Evolutionary conservation across 2,329 filamentous ascomycete species (phyloP), one percentile per base, ranked within the genome.

Genomic region (Mariannaea sp.): DNA sequence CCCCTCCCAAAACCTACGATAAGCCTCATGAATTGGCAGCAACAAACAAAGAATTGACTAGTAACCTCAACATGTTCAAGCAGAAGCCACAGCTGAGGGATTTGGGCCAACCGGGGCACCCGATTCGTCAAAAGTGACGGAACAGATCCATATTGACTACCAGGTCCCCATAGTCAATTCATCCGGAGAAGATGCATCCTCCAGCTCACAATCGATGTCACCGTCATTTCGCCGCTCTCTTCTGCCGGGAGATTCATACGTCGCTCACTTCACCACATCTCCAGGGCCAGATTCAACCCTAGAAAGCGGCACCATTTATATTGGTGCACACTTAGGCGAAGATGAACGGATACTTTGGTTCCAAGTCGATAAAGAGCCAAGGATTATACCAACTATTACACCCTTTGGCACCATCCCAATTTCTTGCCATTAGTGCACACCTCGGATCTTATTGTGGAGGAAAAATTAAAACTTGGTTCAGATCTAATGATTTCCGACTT

Each of bases 321-420:
- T 64, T 7, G 61, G 61, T 13, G 26, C 56, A n/a, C 53, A 58
- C 32, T 44, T 51, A 2, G 58, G 44, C 3, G 51, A 60, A 17
- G 58, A 62, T 19, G 61, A 64, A 38, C 59, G 61, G 26, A 51
- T 64, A 12, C 61, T 64, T 12, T 64, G 61, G 61, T 64, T 64
- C 19, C 61, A 64, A 41, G 47, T 49, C 1, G 60, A 58, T 3
- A 64, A 64, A 51, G 64, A 55, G 5, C 56, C 60, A 1, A 47
- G 30, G n/a, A 14, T 64, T 32, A 64, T 64, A 55, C 60, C 61
- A 7, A 64, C 61, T 2, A 56, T 64, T 64, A 64, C 2, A 64
- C 60, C 3, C 43, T 64, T 30, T 64, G 61, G 61, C 58, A 50
- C 6, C 60, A 64, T 39, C 61, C 61, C 17, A 47, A 54, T 8